Evolutionary conservation across 768 basidiomycete genomes (phyloP), one percentile per base, ranked within the genome.

Genomic region (Lactarius pseudohatsudake): DNA sequence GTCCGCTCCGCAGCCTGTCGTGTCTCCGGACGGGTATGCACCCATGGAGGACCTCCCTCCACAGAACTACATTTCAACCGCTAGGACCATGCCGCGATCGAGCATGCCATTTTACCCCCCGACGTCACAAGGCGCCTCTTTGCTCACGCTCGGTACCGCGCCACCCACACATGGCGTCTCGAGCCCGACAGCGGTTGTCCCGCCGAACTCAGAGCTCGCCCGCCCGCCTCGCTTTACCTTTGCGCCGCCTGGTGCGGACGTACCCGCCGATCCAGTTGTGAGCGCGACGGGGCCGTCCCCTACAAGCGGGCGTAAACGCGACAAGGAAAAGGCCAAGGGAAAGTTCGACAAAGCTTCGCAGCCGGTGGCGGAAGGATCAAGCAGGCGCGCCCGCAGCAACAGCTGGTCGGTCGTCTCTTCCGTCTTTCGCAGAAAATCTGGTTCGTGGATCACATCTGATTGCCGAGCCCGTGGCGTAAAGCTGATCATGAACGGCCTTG

Each of bases 191-290:
- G 34, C 58, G 8, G 15, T 50, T 20, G 54, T 67, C n/a, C 66
- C 66, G 20, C 28, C 41, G 2, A 67, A 67, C 54, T 67, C 66
- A 20, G 66, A 67, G 43, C 66, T 56, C 58, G 66, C 66, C 0
- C 62, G 40, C 36, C 20, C 53, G 13, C 66, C 66, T 34, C 66
- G 66, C 34, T 67, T 67, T 47, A 64, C 58, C 10, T 67, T 67
- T 16, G 58, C 53, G 15, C 66, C 66, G 1, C 62, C 66, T 4
- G 66, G 66, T 3, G 53, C 58, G 5, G 15, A 59, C 18, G 66
- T 67, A 6, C 66, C 58, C 9, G 66, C 66, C 22, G 66, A 67
- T 50, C 40, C 66, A 1, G 58, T 67, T 22, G 16, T 20, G 3
- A 47, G 20, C 16, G 26, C 62, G 7, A 18, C 43, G 13, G 15